Conservation (phyloP, 805 yeast genomes). For the Myxozyma vanderwaltii region DNA sequence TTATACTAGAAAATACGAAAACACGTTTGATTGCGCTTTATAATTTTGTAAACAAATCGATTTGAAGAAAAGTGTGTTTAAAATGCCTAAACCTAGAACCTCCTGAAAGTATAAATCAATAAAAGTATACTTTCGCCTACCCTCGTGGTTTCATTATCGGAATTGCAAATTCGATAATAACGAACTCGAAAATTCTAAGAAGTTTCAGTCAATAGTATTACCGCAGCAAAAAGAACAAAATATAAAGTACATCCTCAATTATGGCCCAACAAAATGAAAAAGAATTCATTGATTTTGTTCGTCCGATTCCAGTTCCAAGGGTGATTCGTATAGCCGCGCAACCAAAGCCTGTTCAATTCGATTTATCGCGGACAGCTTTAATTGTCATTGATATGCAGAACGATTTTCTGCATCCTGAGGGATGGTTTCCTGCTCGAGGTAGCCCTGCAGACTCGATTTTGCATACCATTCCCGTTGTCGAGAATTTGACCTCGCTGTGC, state of each 20-base stretch:
- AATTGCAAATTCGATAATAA: neutral
- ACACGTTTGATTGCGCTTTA: too few species aligned
- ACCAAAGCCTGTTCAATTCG: conserved; percentile 22
- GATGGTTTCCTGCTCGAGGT: conserved; percentile 28
- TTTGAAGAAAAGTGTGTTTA: too few species aligned
- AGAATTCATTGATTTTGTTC: conserved; percentile 21
- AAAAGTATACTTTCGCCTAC: too few species aligned
- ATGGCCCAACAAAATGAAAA: neutral
- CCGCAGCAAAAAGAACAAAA: too few species aligned
- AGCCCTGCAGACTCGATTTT: conserved; percentile 17
- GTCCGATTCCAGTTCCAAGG: conserved; percentile 20
- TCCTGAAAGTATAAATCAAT: neutral
- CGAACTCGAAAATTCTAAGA: neutral
- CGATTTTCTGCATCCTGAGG: conserved; percentile 30
- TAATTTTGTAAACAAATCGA: too few species aligned
- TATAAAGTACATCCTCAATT: neutral
- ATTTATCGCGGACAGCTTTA: conserved; percentile 23
- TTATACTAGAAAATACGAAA: too few species aligned
- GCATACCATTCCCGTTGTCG: conserved; percentile 18
- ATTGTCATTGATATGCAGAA: conserved; percentile 34
- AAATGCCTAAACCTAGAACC: neutral
- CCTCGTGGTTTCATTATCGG: too few species aligned
- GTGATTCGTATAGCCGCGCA: conserved; percentile 12
- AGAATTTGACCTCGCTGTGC: conserved; percentile 14
- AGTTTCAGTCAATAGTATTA: too few species aligned